phyloP scores from a whole-genome alignment of 192 early-diverging fungal species.

The Backusella mclennaniae region DNA sequence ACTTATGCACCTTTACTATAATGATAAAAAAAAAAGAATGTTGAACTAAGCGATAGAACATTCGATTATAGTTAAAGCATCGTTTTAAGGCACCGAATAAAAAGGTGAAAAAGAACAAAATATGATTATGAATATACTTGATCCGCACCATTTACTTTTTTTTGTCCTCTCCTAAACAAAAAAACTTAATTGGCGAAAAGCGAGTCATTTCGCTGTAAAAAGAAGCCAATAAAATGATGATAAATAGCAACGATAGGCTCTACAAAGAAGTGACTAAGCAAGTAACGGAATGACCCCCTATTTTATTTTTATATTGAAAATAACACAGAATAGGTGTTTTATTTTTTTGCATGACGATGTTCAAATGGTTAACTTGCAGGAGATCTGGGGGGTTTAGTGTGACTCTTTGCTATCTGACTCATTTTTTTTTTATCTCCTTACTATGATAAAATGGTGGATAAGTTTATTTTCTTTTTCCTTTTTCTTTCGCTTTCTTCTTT shows the following conservation, averaged over 20 bases:
- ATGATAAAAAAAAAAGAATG: no score
- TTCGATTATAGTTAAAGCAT: no score
- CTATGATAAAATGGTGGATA: background rate
- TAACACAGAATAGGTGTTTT: background rate
- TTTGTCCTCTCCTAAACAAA: background rate
- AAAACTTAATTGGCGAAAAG: background rate
- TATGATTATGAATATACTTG: no score
- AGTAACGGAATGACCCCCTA: slow-evolving; percentile 3
- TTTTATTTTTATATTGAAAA: background rate
- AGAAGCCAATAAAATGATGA: background rate
- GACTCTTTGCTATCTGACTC: background rate
- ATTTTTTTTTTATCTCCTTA: background rate
- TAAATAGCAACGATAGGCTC: background rate
- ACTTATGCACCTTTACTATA: background rate
- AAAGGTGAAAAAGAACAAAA: background rate
- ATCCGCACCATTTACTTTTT: background rate
- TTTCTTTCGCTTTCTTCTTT: background rate
- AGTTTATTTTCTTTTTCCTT: slow-evolving; percentile 1
- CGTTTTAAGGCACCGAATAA: no score
- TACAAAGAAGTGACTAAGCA: background rate
- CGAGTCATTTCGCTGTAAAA: background rate
- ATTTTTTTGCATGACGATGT: background rate
- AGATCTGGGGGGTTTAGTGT: background rate
- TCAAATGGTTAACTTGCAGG: background rate
- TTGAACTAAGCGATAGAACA: no score